Base-by-base conservation (phyloP, 805 yeast genomes). In the Candida suzukii region DNA sequence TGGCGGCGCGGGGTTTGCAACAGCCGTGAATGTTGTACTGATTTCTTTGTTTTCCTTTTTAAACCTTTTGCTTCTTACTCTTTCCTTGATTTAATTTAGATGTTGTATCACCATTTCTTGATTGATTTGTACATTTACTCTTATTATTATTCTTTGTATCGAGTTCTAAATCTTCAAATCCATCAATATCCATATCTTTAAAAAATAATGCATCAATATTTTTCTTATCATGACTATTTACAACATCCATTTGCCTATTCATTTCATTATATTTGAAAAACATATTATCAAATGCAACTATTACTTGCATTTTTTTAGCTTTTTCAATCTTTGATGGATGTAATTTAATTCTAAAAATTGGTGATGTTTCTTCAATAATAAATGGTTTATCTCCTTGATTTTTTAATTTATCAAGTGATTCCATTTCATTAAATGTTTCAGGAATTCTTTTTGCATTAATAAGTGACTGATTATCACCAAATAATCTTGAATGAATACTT, bases 271-370 rank as follows among this genome's bases (percentile, higher is more conserved):
- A 64, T 36, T 60, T 60, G 10, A 78, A 63, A 41, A 69, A 64
- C 82, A 80, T 78, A 25, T 83, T 77, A 56, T 83, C 91, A 54
- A 78, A 80, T 1, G 83, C 88, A 55, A 78, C 69, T 11, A 61
- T 64, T 64, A 60, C 56, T 58, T 53, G 48, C 16, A 51, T 46
- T 3, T 43, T 28, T 2, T 45, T 27, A 4, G 58, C 51, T 24
- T 66, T 66, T 22, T 47, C 47, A 10, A 63, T 42, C 42, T 48
- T 40, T 0, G 37, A 32, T 5, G 32, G 29, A 3, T 40, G 36
- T 4, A 50, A 7, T 0, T 36, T 33, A 5, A 41, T 22, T 18
- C 44, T 44, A 46, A 61, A 59, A 17, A 61, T 54, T 5, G 44
- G 39, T 2, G 61, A 57, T n/a, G 34, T 42, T 7, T 35, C 24